phyloP scores from a whole-genome alignment of 805 yeast genomes.

The Kregervanrija pseudodelftensis region DNA sequence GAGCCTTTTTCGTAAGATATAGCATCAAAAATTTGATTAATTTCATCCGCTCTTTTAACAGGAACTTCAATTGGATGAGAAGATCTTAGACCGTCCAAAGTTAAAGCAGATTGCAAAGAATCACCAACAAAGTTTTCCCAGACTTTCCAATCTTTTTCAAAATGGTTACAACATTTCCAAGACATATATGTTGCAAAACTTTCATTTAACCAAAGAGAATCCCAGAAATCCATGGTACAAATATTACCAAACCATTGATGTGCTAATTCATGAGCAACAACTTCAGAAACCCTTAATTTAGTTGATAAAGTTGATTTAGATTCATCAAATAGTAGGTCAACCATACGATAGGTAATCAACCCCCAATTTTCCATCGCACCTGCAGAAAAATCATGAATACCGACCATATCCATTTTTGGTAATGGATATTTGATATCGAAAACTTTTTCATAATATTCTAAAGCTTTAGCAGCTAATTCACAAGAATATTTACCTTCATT shows the following conservation, averaged over 20 bases:
- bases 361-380: constrained; percentile 96
- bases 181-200: constrained; percentile 89
- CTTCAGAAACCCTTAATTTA: constrained; percentile 72
- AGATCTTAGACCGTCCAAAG: constrained; percentile 51
- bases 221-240: constrained; percentile 94
- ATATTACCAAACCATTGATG: constrained; percentile 92
- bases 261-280: constrained; percentile 82
- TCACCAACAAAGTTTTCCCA: constrained; percentile 55
- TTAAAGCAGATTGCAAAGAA: constrained; percentile 45
- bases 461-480: constrained; percentile 43
- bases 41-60: constrained; percentile 71
- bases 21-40: constrained; percentile 76
- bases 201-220: constrained; percentile 83
- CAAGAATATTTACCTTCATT: constrained; percentile 41
- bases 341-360: constrained; percentile 60
- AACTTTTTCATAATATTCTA: constrained; percentile 43
- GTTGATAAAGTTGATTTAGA: constrained; percentile 41
- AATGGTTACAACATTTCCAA: constrained; percentile 58
- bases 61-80: constrained; percentile 88
- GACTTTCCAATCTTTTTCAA: constrained; percentile 78
- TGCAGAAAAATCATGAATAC: constrained; percentile 71
- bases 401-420: constrained; percentile 77
- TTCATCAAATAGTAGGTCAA: constrained; percentile 45
- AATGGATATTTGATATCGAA: constrained; percentile 61
- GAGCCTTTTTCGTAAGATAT: constrained; percentile 82